Evolutionary conservation across 2,329 filamentous ascomycete species (phyloP).

Genomic region (Achaetomium macrosporum): DNA sequence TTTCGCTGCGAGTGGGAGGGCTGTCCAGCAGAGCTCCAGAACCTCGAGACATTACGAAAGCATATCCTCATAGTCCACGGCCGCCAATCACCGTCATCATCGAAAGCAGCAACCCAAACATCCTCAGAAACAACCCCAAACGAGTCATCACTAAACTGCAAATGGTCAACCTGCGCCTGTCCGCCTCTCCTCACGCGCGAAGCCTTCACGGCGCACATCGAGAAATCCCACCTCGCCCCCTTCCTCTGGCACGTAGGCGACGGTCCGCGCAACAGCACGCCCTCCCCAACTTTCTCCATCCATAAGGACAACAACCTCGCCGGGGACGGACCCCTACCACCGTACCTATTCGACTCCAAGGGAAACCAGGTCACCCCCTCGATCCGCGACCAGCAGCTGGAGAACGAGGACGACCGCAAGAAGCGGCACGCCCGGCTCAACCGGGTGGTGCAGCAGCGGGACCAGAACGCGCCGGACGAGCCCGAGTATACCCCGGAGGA

Average conservation of each 20-base stretch:
- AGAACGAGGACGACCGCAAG: slow-evolving; percentile 41
- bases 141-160: slow-evolving; percentile 26
- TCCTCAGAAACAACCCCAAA: background rate
- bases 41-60: slow-evolving; percentile 51
- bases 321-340: slow-evolving; percentile 32
- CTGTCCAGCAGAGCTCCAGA: slow-evolving; percentile 57
- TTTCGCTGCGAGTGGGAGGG: slow-evolving; percentile 56
- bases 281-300: background rate
- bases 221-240: slow-evolving; percentile 47
- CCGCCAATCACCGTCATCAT: background rate
- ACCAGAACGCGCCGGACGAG: slow-evolving; percentile 41
- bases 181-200: slow-evolving; percentile 11
- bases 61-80: slow-evolving; percentile 50
- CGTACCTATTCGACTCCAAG: slow-evolving; percentile 46
- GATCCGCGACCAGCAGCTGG: slow-evolving; percentile 45
- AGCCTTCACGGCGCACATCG: slow-evolving; percentile 45
- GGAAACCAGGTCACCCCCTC: slow-evolving; percentile 56
- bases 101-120: background rate
- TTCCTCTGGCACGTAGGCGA: slow-evolving; percentile 56
- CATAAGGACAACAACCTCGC: background rate
- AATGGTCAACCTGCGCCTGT: slow-evolving; percentile 38
- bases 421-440: slow-evolving; percentile 41
- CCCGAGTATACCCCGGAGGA: slow-evolving; percentile 30
- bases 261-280: slow-evolving; percentile 43
- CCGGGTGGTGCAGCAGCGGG: slow-evolving; percentile 37